A percentile compares a stretch with the other conserved stretches of the same genome.
These are phyloP conservation scores for Globisporangium cederbergense DNA, from an alignment of 352 stramenopile species.

Conservation along the genomic window DNA sequence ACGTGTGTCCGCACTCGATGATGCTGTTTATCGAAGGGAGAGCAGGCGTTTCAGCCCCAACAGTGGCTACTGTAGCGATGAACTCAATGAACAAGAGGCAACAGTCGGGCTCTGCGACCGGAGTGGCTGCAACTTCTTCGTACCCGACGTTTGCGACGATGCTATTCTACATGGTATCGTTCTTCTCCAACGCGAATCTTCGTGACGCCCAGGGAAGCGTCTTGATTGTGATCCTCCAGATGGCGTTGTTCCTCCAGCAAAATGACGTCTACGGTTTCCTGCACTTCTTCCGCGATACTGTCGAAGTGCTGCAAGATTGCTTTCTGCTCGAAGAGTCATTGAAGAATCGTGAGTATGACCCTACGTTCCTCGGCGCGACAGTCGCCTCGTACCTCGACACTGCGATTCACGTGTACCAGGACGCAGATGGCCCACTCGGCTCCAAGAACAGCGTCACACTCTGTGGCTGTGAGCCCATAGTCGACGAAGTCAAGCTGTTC, in stretches of 20 bases:
- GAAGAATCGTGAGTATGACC: conserved; percentile 25
- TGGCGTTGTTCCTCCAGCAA: conserved; percentile 50
- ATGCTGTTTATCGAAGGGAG: conserved; percentile 47
- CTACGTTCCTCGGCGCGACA: conserved; percentile 19
- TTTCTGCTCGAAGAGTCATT: conserved; percentile 52
- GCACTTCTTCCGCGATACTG: conserved; percentile 63
- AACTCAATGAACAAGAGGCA: not conserved
- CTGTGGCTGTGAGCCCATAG: conserved; percentile 46
- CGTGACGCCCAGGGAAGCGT: conserved; percentile 40
- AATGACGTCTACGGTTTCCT: conserved; percentile 55
- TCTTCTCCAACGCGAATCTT: conserved; percentile 47
- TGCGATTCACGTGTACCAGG: conserved; percentile 61
- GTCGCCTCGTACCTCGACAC: conserved; percentile 56
- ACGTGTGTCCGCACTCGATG: conserved; percentile 56
- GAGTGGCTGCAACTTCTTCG: conserved; percentile 18
- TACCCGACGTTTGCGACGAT: conserved; percentile 57
- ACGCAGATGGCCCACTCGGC: conserved; percentile 47
- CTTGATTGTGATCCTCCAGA: conserved; percentile 40
- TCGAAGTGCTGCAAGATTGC: conserved; percentile 51
- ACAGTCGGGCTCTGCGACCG: conserved; percentile 4
- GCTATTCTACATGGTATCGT: conserved; percentile 74
- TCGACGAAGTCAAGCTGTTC: conserved; percentile 21
- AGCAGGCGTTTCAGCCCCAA: not conserved
- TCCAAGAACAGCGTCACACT: conserved; percentile 28
- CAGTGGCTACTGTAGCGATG: not conserved